These are phyloP conservation scores for Suillus alpinus DNA, from an alignment of 768 basidiomycete species.

Conservation along the genomic window DNA sequence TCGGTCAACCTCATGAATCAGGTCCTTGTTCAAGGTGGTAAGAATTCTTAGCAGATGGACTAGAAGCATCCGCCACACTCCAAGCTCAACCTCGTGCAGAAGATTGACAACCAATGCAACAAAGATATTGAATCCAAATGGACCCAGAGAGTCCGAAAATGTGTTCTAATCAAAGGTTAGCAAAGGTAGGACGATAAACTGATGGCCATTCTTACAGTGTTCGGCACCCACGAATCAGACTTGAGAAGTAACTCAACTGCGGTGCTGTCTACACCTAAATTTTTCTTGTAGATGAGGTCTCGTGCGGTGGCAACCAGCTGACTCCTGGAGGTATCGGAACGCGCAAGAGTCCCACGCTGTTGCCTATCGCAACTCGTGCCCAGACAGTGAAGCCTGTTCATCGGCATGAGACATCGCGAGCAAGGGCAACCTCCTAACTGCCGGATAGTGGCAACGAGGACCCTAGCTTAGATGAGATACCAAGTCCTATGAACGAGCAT, in stretches of 20 bases:
- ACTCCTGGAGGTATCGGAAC: neutral
- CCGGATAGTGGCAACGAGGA: constrained; percentile 21
- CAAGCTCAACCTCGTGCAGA: constrained; percentile 37
- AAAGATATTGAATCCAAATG: constrained; percentile 20
- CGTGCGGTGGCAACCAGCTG: neutral
- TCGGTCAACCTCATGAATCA: constrained; percentile 18
- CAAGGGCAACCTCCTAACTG: constrained; percentile 28
- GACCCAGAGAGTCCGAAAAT: constrained; percentile 24
- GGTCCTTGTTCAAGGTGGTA: constrained; percentile 39
- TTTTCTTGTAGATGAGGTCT: constrained; percentile 13
- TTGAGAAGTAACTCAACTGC: constrained; percentile 27
- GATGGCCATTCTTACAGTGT: constrained; percentile 17
- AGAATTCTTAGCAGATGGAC: constrained; percentile 28
- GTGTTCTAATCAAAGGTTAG: constrained; percentile 29
- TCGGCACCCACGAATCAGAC: constrained; percentile 29
- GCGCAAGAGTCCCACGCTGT: neutral
- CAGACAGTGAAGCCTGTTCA: constrained; percentile 16
- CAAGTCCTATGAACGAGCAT: constrained; percentile 15
- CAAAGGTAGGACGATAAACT: constrained; percentile 5
- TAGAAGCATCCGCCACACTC: constrained; percentile 34
- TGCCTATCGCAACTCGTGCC: constrained; percentile 13
- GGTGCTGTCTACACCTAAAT: constrained; percentile 23
- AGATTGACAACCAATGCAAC: constrained; percentile 30
- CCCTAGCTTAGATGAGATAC: neutral
- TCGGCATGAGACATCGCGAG: constrained; percentile 24